Evolutionary conservation across 371 early-diverging fungal species (phyloP), one percentile per base, ranked within the genome.

Genomic region (Rhizopus microsporus): DNA sequence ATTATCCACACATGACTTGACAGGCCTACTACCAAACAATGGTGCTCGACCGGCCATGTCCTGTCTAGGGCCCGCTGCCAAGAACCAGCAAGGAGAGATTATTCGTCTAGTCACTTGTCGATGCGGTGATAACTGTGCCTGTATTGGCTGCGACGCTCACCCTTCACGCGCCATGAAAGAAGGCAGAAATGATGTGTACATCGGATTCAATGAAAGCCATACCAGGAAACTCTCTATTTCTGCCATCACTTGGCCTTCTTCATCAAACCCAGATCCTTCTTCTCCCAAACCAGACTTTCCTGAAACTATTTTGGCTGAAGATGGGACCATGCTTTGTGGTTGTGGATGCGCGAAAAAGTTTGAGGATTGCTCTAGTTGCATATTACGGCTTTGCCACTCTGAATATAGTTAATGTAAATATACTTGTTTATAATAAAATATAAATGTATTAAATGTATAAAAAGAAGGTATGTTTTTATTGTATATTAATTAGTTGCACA

Each of bases 111-210:
- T 78, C 9, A 78, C 78, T 0, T 78, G 78, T 50, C 75, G 78
- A 2, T 78, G 78, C 60, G 78, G 78, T 12, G 78, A 78, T 46
- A 65, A 69, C 1, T 78, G 78, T 49, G 67, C 73, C 10, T 78
- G 78, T 58, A 63, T 68, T 47, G 78, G 78, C 1, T 78, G 78
- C 42, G 78, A 78, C 55, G 78, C 75, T 4, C 78, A 78, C 49
- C 78, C 78, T 34, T 75, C 74, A 10, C 63, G 74, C 4, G 75
- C 67, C 3, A 75, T 78, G 78, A 69, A 69, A 45, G 60, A 61
- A 33, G 65, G 67, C 6, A 60, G 55, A 32, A 59, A 60, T 5
- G 78, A 78, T 59, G 74, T 75, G 0, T 75, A 75, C 47, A 61
- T 71, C 45, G 69, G 71, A 30, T 62, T 61, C 33, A 54, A 37